Base-by-base conservation (phyloP, 2,329 filamentous ascomycete genomes). In the Colletotrichum siamense region DNA sequence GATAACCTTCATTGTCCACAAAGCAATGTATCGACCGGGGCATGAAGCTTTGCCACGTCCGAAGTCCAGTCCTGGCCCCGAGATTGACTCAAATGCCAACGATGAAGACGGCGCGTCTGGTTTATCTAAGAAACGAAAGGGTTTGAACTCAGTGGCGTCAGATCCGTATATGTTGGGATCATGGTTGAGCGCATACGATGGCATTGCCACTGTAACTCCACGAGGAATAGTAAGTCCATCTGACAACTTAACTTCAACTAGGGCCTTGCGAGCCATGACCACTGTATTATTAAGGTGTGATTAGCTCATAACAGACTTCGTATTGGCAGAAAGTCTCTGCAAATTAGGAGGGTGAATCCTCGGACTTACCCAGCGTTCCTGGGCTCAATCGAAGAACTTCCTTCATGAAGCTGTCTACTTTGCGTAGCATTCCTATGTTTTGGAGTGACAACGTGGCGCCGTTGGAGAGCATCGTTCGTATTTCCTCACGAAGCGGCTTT, bases 241-340 rank as follows among this genome's bases (percentile, higher is more conserved):
- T 6, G 69, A 65, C 12, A 71, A 30, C 8, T 36, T 12, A 1
- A 71, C 69, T 7, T 71, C 69, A 10, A 10, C 12, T 15, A 71
- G 30, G 26, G 69, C 69, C n/a, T 71, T 71, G 6, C 69, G 69
- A n/a, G 69, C 69, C 69, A 65, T 71, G 6, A 71, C 69, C 24
- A 65, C 69, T 71, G 44, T 5, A 26, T 7, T 26, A 1, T 7
- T 34, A 1, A 44, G 8, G 22, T 26, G 18, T 30, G 30, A 24
- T 61, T 30, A 61, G 57, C 57, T 61, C 26, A 15, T 1, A 61
- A 30, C 1, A 10, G 16, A 44, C 2, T n/a, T 5, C 1, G 13
- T 3, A 61, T 18, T 32, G 59, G n/a, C 30, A 63, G 9, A 12
- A 8, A 9, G 9, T 28, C 16, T 28, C 24, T 18, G 22, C 0